Evolutionary conservation across 2,329 filamentous ascomycete species (phyloP), one percentile per base, ranked within the genome.

Genomic region (Fusarium sp.): DNA sequence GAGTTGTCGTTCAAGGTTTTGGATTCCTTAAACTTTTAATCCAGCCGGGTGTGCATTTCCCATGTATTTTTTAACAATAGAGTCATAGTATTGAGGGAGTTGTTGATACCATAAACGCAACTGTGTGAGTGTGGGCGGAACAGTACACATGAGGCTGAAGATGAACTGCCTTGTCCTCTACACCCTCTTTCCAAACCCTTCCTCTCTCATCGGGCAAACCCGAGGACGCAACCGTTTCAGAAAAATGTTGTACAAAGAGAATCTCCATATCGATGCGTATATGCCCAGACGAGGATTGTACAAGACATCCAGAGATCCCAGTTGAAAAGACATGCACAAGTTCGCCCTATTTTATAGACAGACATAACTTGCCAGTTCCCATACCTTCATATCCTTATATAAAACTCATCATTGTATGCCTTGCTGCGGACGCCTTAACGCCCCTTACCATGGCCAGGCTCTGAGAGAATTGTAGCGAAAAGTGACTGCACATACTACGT

Each of bases 81-180:
- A 52, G 48, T 29, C 35, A 29, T 42, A 6, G 20, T 23, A 13
- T 13, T 8, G 11, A 11, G 8, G 16, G 13, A 10, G 3, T 15
- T 20, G 6, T 12, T 35, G 23, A 13, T 29, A 18, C 15, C 29
- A 28, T 31, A 24, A 24, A 20, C 28, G 46, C 28, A 46, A 24
- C 44, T 39, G n/a, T 33, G 28, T 38, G 39, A 41, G 42, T 44
- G 58, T 23, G 20, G 41, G 37, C 31, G 16, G 31, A 42, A 41
- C 26, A 50, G n/a, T 23, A 29, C 29, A 38, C 16, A 49, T 69
- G 66, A 69, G 66, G 66, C 66, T 69, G 66, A 49, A 66, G 9
- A 35, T 24, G 23, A 50, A 47, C 54, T 66, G 41, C 41, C 62
- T 66, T 33, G 43, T 54, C 44, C 47, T 58, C 48, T 52, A 55